phyloP scores from a whole-genome alignment of 371 early-diverging fungal genomes.

The Zopfochytrium polystomum region DNA sequence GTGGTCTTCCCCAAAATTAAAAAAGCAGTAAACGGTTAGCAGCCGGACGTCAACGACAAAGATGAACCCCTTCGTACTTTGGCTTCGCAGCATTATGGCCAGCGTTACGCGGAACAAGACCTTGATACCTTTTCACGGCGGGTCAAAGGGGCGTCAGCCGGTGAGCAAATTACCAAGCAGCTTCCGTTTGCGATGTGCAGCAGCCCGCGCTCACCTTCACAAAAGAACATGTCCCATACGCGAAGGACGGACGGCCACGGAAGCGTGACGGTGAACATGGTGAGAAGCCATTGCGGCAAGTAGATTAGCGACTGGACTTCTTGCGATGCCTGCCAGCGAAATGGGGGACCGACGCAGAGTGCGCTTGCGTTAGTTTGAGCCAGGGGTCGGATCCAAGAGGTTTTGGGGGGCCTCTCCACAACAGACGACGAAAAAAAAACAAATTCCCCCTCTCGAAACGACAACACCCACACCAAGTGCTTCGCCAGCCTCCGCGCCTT shows the following conservation, averaged over 20 bases:
- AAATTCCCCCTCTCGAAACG: background rate
- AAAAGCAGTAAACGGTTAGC: background rate
- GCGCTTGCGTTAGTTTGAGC: background rate
- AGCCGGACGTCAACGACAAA: background rate
- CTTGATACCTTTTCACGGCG: no score
- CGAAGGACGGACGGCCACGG: constrained; percentile 89
- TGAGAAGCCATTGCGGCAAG: constrained; percentile 91
- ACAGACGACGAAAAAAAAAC: background rate
- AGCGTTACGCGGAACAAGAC: constrained; percentile 80
- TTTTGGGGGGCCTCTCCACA: no score
- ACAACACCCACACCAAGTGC: constrained; percentile 59
- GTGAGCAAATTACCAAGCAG: no score
- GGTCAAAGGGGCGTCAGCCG: no score
- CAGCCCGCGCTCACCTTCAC: no score
- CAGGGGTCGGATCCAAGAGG: no score
- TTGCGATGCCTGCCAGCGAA: constrained; percentile 49
- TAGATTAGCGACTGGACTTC: constrained; percentile 84
- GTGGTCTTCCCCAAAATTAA: background rate
- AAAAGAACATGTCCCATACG: constrained; percentile 91
- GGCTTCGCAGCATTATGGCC: constrained; percentile 68
- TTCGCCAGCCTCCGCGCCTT: no score
- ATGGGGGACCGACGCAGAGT: background rate
- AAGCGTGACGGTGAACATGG: constrained; percentile 81
- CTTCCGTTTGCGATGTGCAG: no score
- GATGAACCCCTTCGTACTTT: constrained; percentile 40